Evolutionary conservation across 768 basidiomycete species (phyloP), one percentile per base, ranked within the genome.

Genomic region (Lanmaoa rubissima): DNA sequence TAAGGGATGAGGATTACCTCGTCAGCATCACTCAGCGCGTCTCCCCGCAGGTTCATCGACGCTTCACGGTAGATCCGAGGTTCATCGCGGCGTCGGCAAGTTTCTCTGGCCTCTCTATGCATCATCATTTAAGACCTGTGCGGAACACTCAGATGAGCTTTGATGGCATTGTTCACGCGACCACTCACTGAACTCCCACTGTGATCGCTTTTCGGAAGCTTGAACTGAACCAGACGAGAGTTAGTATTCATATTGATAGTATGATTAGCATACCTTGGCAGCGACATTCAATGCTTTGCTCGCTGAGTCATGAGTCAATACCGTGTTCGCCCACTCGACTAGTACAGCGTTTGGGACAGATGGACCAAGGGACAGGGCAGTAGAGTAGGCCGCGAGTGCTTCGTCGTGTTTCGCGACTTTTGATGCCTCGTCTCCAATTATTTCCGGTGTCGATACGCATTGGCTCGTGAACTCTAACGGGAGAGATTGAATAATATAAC

Each of bases 71-170:
- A 13, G 14, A 9, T 42, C 9, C 19, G 3, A 26, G 32, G 3
- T 47, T 13, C 43, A 48, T 42, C 0, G 48, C 51, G 0, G 8
- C 7, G 13, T 63, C 57, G 1, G 53, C 61, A 0, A 48, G 14
- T 4, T 17, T 43, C 41, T 53, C 61, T 1, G 55, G 28, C 26
- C 13, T 49, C 14, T 17, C 11, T 1, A 13, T 6, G 6, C 56
- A 63, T 0, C 41, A 57, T 3, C 3, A 17, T 11, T 16, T 51
- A 51, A 62, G 61, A 8, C 14, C 60, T 55, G 21, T 24, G 14
- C 9, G 9, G 14, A 16, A 24, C 4, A 14, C 4, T 43, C 42
- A 24, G 14, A 24, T 2, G 10, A 3, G 2, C 6, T 11, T 43
- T 19, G 11, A 14, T 1, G 24, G 7, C 2, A 24, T 17, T 4